phyloP scores from a whole-genome alignment of 2,329 filamentous ascomycete genomes.

The Coniella vitis region DNA sequence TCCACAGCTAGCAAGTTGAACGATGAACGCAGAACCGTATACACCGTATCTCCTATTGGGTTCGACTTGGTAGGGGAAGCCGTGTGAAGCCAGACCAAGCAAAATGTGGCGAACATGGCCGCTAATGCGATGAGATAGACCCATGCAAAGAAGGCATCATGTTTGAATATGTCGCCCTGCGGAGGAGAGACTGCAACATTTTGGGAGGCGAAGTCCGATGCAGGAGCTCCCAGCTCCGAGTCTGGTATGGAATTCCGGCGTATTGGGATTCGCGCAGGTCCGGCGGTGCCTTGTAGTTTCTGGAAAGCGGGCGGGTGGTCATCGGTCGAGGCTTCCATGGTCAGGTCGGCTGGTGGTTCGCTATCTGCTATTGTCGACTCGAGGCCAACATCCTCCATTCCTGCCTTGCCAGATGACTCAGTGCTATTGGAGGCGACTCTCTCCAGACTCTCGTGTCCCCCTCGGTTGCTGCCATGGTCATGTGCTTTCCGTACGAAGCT shows the following conservation, averaged over 20 bases:
- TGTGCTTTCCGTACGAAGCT: slow-evolving; percentile 23
- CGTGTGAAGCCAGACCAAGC: slow-evolving; percentile 86
- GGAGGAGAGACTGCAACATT: slow-evolving; percentile 32
- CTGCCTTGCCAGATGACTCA: slow-evolving; percentile 40
- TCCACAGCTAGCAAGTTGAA: slow-evolving; percentile 87
- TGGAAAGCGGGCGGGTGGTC: slow-evolving; percentile 56
- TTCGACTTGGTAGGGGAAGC: slow-evolving; percentile 60
- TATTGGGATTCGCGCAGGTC: slow-evolving; percentile 32
- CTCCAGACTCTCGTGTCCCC: slow-evolving; percentile 34
- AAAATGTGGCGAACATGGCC: slow-evolving; percentile 78
- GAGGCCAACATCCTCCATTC: slow-evolving; percentile 82
- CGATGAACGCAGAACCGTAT: slow-evolving; percentile 78
- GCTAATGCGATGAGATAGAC: slow-evolving; percentile 81
- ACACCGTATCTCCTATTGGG: slow-evolving; percentile 86
- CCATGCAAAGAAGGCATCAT: slow-evolving; percentile 89
- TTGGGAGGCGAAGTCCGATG: slow-evolving; percentile 27
- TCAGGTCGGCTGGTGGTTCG: slow-evolving; percentile 54
- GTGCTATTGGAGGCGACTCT: slow-evolving; percentile 29
- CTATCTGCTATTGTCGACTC: slow-evolving; percentile 58
- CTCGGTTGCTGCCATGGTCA: slow-evolving; percentile 19
- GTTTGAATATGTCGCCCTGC: slow-evolving; percentile 64
- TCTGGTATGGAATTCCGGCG: slow-evolving; percentile 37
- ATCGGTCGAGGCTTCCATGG: slow-evolving; percentile 46
- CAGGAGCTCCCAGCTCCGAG: slow-evolving; percentile 36
- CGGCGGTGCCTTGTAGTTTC: slow-evolving; percentile 40